phyloP scores from a whole-genome alignment of 352 stramenopile species.

The Globisporangium splendens region DNA sequence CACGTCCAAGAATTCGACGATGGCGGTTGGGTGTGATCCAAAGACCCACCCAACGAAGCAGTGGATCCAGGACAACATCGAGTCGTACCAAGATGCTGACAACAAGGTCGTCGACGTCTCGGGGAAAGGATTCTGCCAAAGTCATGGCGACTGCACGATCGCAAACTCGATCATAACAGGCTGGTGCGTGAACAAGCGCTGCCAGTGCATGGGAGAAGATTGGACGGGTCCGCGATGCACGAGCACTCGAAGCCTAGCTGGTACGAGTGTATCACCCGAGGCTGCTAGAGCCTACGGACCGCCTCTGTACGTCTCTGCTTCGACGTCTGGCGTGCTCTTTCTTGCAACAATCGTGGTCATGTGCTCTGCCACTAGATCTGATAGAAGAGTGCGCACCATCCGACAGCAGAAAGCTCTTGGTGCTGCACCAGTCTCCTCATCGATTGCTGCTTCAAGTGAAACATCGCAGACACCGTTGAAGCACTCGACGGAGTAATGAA shows the following conservation, averaged over 20 bases:
- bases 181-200: conserved; percentile 25
- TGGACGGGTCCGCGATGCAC: conserved; percentile 40
- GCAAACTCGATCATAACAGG: conserved; percentile 23
- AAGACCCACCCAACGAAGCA: conserved; percentile 25
- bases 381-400: too few species aligned
- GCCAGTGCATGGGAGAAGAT: conserved; percentile 20
- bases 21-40: conserved; percentile 32
- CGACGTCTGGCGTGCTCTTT: too few species aligned
- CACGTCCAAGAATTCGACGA: conserved; percentile 18
- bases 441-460: too few species aligned
- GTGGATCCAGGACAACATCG: conserved; percentile 32
- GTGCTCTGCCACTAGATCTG: too few species aligned
- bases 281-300: conserved; percentile 49
- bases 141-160: conserved; percentile 32
- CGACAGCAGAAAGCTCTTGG: too few species aligned
- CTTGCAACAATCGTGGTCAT: too few species aligned
- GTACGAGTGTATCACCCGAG: conserved; percentile 46
- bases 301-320: conserved; percentile 22
- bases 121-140: conserved; percentile 24
- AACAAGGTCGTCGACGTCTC: conserved; percentile 20
- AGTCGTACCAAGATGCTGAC: conserved; percentile 24
- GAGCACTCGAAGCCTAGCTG: conserved; percentile 30
- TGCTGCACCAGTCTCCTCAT: too few species aligned
- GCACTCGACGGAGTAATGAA: too few species aligned
- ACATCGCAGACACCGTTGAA: too few species aligned